These are phyloP conservation scores for Blastomyces percursus DNA, from an alignment of 2,329 filamentous ascomycete species.

Conservation along the genomic window DNA sequence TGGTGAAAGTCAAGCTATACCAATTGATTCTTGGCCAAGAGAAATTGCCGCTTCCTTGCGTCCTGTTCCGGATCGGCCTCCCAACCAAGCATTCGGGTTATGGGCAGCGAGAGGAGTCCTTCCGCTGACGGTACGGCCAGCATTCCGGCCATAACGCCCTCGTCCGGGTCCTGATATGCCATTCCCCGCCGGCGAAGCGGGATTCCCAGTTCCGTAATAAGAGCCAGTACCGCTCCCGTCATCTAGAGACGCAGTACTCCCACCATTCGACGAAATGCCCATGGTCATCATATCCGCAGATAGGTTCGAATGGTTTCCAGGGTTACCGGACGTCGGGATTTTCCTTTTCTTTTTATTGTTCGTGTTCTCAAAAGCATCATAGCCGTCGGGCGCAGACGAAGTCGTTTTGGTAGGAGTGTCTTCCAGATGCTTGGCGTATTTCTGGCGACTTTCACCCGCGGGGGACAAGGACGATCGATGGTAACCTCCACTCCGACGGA, in stretches of 20 bases:
- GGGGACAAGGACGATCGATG: slow-evolving; percentile 29
- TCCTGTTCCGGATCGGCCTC: slow-evolving; percentile 32
- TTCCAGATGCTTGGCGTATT: slow-evolving; percentile 21
- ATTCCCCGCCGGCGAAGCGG: slow-evolving; percentile 46
- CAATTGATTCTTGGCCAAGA: slow-evolving; percentile 26
- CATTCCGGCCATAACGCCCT: slow-evolving; percentile 63
- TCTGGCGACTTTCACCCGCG: slow-evolving; percentile 20
- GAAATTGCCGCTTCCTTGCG: slow-evolving; percentile 38
- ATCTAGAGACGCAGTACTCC: slow-evolving; percentile 34
- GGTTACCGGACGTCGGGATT: slow-evolving; percentile 77
- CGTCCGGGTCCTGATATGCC: slow-evolving; percentile 77
- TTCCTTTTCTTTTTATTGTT: slow-evolving; percentile 99
- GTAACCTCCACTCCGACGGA: slow-evolving; percentile 33
- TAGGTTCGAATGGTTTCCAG: slow-evolving; percentile 47
- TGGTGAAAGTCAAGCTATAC: slow-evolving; percentile 10
- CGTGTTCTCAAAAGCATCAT: slow-evolving; percentile 95
- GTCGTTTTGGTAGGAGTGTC: slow-evolving; percentile 43
- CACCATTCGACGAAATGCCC: slow-evolving; percentile 43
- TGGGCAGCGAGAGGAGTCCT: slow-evolving; percentile 54
- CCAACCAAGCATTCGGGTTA: slow-evolving; percentile 45
- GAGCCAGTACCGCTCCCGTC: slow-evolving; percentile 39
- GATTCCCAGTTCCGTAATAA: slow-evolving; percentile 47
- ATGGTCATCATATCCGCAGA: slow-evolving; percentile 55
- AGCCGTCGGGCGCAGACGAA: slow-evolving; percentile 68
- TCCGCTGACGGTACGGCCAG: slow-evolving; percentile 39